Conservation (phyloP, 371 early-diverging fungal species). For the Apophysomyces variabilis region DNA sequence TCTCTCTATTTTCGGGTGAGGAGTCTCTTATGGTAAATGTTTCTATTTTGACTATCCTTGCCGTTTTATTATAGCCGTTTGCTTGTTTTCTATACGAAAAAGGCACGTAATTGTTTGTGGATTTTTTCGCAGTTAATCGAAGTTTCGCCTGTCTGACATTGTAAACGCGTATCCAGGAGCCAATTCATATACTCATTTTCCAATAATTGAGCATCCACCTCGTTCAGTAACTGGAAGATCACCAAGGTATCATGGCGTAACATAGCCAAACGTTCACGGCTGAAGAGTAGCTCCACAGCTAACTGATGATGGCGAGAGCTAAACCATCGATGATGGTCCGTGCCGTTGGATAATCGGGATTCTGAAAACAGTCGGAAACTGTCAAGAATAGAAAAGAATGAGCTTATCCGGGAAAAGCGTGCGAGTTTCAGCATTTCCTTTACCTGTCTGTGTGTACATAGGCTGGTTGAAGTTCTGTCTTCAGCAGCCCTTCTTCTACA, state of each 20-base stretch:
- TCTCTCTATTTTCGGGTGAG: no score
- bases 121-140: conserved; percentile 11
- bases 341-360: conserved; percentile 15
- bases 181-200: conserved; percentile 66
- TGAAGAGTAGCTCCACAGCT: conserved; percentile 56
- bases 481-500: conserved; percentile 50
- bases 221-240: conserved; percentile 59
- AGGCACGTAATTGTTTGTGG: conserved; percentile 2
- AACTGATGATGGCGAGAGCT: conserved; percentile 51
- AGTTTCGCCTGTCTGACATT: conserved; percentile 33
- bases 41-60: no score
- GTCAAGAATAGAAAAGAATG: neutral
- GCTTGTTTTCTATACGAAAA: conserved; percentile 1
- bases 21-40: no score
- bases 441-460: conserved; percentile 41
- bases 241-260: conserved; percentile 61
- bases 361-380: conserved; percentile 31
- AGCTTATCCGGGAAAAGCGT: neutral
- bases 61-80: neutral
- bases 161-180: conserved; percentile 58
- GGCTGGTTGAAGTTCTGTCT: conserved; percentile 23
- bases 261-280: conserved; percentile 60
- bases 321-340: conserved; percentile 34
- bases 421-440: neutral
- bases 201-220: conserved; percentile 56